Evolutionary conservation across 2,329 filamentous ascomycete species (phyloP).

Genomic region (Xylaria sp.): DNA sequence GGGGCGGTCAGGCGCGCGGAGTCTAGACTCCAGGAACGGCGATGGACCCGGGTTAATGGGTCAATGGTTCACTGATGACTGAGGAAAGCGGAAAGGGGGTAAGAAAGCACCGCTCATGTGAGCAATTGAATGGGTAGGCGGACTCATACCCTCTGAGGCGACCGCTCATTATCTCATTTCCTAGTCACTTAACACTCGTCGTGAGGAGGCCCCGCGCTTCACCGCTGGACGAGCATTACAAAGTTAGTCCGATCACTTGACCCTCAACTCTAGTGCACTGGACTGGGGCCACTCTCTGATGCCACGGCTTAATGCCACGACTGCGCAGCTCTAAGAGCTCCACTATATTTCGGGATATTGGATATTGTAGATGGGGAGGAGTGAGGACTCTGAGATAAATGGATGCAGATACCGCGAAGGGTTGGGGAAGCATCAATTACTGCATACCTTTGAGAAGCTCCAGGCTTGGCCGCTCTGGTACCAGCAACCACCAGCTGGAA

Average conservation of each 20-base stretch:
- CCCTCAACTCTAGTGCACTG: conserved; percentile 23
- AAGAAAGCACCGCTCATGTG: conserved; percentile 10
- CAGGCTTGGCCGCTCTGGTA: conserved; percentile 41
- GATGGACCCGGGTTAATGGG: conserved; percentile 1
- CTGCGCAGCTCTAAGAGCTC: conserved; percentile 3
- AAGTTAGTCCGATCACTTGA: conserved; percentile 33
- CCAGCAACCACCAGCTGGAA: conserved; percentile 43
- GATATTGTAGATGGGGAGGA: background rate
- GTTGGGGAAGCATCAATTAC: conserved; percentile 16
- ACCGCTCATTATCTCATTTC: conserved; percentile 10
- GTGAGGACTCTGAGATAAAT: conserved; percentile 2
- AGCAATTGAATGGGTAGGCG: conserved; percentile 3
- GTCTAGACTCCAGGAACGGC: conserved; percentile 6
- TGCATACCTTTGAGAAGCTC: conserved; percentile 46
- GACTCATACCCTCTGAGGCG: background rate
- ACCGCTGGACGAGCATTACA: conserved; percentile 32
- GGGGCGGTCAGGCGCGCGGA: background rate
- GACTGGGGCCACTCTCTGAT: conserved; percentile 17
- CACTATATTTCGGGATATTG: conserved; percentile 6
- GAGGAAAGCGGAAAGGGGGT: conserved; percentile 2
- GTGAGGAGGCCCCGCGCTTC: conserved; percentile 23
- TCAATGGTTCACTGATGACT: conserved; percentile 11
- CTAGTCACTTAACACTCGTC: conserved; percentile 21
- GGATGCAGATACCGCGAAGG: conserved; percentile 4
- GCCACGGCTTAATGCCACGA: conserved; percentile 28